These are phyloP conservation scores for Pichia cactophila DNA, from an alignment of 1,139 yeast species.

Conservation along the genomic window DNA sequence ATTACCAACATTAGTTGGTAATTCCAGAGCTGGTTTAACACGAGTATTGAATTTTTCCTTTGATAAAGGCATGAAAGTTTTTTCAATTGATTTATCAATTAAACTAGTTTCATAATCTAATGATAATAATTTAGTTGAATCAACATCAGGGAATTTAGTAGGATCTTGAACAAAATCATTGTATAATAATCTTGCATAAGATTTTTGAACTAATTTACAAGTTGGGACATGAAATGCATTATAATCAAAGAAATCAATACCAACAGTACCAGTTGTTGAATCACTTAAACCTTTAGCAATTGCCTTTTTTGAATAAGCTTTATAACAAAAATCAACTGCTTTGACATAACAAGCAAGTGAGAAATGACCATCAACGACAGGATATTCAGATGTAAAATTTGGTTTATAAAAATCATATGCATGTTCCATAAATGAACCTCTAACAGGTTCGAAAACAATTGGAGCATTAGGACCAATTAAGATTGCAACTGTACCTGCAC, in stretches of 20 bases:
- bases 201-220: conserved; percentile 89
- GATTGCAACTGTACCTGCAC: conserved; percentile 95
- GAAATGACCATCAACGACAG: conserved; percentile 96
- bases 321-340: conserved; percentile 85
- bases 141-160: conserved; percentile 56
- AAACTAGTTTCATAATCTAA: conserved; percentile 73
- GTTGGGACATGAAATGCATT: conserved; percentile 98
- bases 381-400: conserved; percentile 92
- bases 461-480: conserved; percentile 98
- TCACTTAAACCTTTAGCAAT: conserved; percentile 42
- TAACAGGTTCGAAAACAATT: conserved; percentile 76
- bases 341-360: conserved; percentile 90
- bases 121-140: conserved; percentile 39
- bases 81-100: conserved; percentile 75
- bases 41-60: conserved; percentile 64
- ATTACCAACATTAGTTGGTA: conserved; percentile 97
- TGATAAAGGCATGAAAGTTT: conserved; percentile 72
- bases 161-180: conserved; percentile 77
- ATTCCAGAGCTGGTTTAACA: conserved; percentile 73
- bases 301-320: conserved; percentile 73
- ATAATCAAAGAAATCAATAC: conserved; percentile 75
- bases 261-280: conserved; percentile 46
- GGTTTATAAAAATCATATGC: conserved; percentile 98
- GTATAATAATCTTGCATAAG: conserved; percentile 86
- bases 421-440: conserved; percentile 93